Evolutionary conservation across 768 basidiomycete species (phyloP), one percentile per base, ranked within the genome.

Genomic region (Amanita brunnescens): DNA sequence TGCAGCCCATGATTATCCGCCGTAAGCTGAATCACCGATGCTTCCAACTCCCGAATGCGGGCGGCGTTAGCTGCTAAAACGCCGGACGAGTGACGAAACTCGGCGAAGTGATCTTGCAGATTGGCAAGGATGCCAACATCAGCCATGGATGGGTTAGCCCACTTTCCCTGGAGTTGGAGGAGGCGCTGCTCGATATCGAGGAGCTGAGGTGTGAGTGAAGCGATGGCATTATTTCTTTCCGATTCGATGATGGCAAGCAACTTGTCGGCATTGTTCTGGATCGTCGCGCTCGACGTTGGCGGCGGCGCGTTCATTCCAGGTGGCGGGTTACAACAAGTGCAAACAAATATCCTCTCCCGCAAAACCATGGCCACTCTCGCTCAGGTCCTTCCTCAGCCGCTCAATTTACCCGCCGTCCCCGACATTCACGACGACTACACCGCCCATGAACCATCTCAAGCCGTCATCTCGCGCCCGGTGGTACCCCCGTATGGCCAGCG

Each of bases 401-500:
- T 82, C 2, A 65, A 85, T 60, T 71, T 75, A 0, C 68, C 81
- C 1, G 62, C 65, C 5, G 59, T 75, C 20, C 72, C 72, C 3
- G 85, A 87, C 52, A 81, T 87, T 34, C 85, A 87, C 14, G 77
- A 81, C 33, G 71, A 77, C n/a, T 62, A 67, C 44, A 66, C 61
- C 14, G 67, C 57, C n/a, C 60, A 62, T 51, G 53, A 66, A 57
- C 60, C 65, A 34, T 64, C 70, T 7, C 68, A 71, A 49, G 56
- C 69, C 12, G 64, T 85, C 47, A 70, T 77, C 54, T 63, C 78
- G 51, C 76, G 82, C 39, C 64, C 68, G 16, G 68, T 67, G 38
- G 73, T 87, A 34, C 94, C 95, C 3, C 78, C 85, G 12, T 99
- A 98, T 66, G 90, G 95, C 6, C 83, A 84, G 61, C 77, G 95